Base-by-base conservation (phyloP, 768 basidiomycete genomes). In the Trametes maxima region DNA sequence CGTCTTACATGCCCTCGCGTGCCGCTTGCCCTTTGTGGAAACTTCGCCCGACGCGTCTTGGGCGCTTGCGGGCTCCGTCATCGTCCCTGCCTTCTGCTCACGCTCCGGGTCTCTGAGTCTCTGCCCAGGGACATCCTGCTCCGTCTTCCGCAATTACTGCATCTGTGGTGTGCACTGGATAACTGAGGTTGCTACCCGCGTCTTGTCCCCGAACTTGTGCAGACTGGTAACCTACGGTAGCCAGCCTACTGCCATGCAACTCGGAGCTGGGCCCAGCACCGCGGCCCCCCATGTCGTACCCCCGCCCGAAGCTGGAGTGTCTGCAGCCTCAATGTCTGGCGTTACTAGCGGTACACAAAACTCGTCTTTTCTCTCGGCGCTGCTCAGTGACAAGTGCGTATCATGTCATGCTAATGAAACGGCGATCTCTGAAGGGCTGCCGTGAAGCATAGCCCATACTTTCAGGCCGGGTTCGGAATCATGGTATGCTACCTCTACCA, bases 401-500 rank as follows among this genome's bases (percentile, higher is more conserved):
- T 17, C 8, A 36, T 16, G 12, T 12, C 35, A 13, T 4, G 16
- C 40, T 36, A 24, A 12, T 2, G 2, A 28, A 24, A 13, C 5
- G 52, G 35, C 62, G 48, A 51, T 65, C 22, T 36, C 49, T 64
- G 47, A 59, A 52, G 12, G 40, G 22, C 45, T 51, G 40, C 44
- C 55, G 43, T 62, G 62, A 56, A 66, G 68, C 57, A 70, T 68
- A 99, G 97, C 72, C 96, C 94, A 39, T 95, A 94, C 78, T 98
- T 99, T 72, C 93, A 96, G 72, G 97, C 96, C 49, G 96, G 97
- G 25, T 98, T 98, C 69, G 97, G 96, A 37, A 83, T 99, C 39
- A 95, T 98, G 95, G 96, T 95, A 66, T 59, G 76, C 62, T 12
- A 46, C 22, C 21, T 33, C 36, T 37, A 8, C 11, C 5, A 19